Conservation (phyloP, 805 yeast species). For the Metschnikowia lunata region DNA sequence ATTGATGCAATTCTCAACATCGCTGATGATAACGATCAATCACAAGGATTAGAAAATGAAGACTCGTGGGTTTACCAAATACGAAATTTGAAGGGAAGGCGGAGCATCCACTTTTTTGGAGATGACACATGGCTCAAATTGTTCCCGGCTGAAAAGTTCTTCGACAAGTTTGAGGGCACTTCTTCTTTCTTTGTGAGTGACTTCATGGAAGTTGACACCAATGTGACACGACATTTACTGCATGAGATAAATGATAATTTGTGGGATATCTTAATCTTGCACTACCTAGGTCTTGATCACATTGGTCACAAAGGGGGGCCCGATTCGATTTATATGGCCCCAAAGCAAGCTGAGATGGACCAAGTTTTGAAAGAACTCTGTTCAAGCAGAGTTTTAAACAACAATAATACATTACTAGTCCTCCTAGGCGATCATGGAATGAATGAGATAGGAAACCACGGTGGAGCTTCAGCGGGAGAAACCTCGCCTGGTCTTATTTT, state of each 20-base stretch:
- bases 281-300: slow-evolving; percentile 92
- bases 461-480: slow-evolving; percentile 91
- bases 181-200: slow-evolving; percentile 93
- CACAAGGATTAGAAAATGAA: slow-evolving; percentile 63
- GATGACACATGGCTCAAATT: slow-evolving; percentile 97
- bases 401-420: slow-evolving; percentile 55
- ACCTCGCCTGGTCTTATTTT: slow-evolving; percentile 80
- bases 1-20: slow-evolving; percentile 91
- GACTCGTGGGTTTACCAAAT: slow-evolving; percentile 89
- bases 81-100: slow-evolving; percentile 24
- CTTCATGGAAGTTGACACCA: slow-evolving; percentile 87
- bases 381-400: slow-evolving; percentile 13
- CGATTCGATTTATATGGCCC: slow-evolving; percentile 68
- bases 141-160: slow-evolving; percentile 58
- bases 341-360: slow-evolving; percentile 87
- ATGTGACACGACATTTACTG: slow-evolving; percentile 84
- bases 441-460: slow-evolving; percentile 95
- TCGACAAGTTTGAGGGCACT: slow-evolving; percentile 75
- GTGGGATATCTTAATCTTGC: slow-evolving; percentile 89
- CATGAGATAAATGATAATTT: slow-evolving; percentile 42
- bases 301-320: slow-evolving; percentile 99
- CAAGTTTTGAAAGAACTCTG: slow-evolving; percentile 52
- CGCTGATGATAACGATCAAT: slow-evolving; percentile 78
- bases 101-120: slow-evolving; percentile 77
- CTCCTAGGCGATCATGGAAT: slow-evolving; percentile 94